Base-by-base conservation (phyloP, 1,284 basidiomycete species). In the Schizopora paradoxa region DNA sequence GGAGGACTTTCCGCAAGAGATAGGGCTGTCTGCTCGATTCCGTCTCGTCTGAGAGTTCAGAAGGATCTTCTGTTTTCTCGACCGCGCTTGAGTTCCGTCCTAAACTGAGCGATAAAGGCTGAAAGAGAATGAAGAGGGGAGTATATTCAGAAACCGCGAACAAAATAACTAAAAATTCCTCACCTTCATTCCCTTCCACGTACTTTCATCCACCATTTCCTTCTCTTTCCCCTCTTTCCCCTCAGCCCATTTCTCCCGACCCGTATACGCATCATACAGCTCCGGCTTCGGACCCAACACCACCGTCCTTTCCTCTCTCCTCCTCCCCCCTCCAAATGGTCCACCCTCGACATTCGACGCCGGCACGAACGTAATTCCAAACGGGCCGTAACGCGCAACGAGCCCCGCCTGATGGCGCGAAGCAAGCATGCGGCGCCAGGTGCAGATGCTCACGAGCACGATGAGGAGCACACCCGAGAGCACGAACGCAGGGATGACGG, bases 401-500 rank as follows among this genome's bases (percentile, higher is more conserved):
- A 14, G 18, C 16, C 23, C 4, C 41, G 8, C 8, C 31, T 7
- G 25, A 18, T n/a, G 22, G 41, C 29, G 21, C 33, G 32, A 5
- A 47, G 34, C 4, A 42, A 35, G 29, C 47, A 41, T 14, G 43
- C 43, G 41, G 18, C 47, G 23, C 47, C 51, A 53, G 22, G 41
- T 36, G n/a, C 46, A 45, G 39, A 53, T 51, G 31, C 25, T 36
- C 16, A 53, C 33, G 14, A 53, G 48, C 3, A 33, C 46, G 16
- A 27, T 35, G 2, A 53, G 28, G 6, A 53, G 35, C 23, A 53
- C 26, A 3, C 49, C 52, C 1, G 52, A 48, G 32, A 53, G 47
- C 4, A 53, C 36, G 31, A 53, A 53, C 3, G 52, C 52, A 10
- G 52, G 52, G 6, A 53, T 37, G 16, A 53, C 40, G 7, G 52